Conservation (phyloP, 192 early-diverging fungal species). For the Coemansia sp. region DNA sequence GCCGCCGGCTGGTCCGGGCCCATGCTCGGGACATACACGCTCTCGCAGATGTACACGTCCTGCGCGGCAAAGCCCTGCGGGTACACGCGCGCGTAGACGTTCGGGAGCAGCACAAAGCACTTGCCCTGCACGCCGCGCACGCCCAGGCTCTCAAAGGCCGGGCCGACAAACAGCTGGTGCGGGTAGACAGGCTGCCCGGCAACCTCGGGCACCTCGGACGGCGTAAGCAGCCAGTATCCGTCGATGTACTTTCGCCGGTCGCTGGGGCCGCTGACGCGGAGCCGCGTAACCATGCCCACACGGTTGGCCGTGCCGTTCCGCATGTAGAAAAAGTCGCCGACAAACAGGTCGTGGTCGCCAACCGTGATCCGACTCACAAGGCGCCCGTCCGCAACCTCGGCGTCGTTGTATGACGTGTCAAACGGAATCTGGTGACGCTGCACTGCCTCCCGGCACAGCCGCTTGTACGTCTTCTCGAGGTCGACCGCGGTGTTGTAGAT, state of each 20-base stretch:
- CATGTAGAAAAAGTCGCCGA: slow-evolving; percentile 51
- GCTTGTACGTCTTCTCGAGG: slow-evolving; percentile 40
- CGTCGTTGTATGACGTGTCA: slow-evolving; percentile 42
- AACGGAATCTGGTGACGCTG: slow-evolving; percentile 44
- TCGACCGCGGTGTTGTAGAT: slow-evolving; percentile 73
- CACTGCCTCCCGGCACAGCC: slow-evolving; percentile 22
- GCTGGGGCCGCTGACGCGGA: slow-evolving; percentile 33
- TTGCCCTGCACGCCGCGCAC: slow-evolving; percentile 44
- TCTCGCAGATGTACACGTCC: slow-evolving; percentile 48
- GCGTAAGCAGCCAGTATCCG: slow-evolving; percentile 47
- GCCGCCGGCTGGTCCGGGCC: slow-evolving; percentile 10
- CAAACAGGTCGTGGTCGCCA: slow-evolving; percentile 42
- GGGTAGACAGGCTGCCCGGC: slow-evolving; percentile 44
- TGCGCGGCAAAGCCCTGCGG: slow-evolving; percentile 43
- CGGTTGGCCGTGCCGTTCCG: slow-evolving; percentile 19
- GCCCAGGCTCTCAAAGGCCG: slow-evolving; percentile 32
- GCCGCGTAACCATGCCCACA: slow-evolving; percentile 44
- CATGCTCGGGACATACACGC: slow-evolving; percentile 17
- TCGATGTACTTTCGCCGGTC: slow-evolving; percentile 53
- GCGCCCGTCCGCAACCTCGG: slow-evolving; percentile 32
- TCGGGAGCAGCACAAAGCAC: slow-evolving; percentile 43
- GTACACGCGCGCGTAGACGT: slow-evolving; percentile 46
- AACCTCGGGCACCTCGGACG: slow-evolving; percentile 47
- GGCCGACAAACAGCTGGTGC: slow-evolving; percentile 47
- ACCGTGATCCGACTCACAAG: slow-evolving; percentile 38